Conservation (phyloP, 306 rosid species). For the Acmispon strigosus region DNA sequence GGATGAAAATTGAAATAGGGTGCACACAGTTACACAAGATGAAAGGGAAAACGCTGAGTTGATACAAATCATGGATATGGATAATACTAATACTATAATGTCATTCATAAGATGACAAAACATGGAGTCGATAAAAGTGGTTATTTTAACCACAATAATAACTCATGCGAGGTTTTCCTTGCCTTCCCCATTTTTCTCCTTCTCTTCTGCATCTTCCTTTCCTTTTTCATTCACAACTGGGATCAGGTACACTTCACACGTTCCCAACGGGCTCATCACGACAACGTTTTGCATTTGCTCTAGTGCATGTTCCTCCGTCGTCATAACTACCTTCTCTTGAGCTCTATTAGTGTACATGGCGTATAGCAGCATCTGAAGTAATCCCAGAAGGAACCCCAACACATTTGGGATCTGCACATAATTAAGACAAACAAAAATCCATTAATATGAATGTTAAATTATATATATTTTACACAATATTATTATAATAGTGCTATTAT, state of each 20-base stretch:
- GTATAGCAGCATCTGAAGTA: conserved; percentile 65
- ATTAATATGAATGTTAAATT: background rate
- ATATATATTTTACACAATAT: background rate
- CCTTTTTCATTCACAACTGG: background rate
- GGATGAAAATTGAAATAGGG: no score
- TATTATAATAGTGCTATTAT: background rate
- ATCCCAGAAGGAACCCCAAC: conserved; percentile 56
- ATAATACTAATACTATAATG: no score
- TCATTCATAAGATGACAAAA: no score
- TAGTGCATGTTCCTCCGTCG: background rate
- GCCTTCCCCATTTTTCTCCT: background rate
- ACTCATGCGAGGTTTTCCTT: background rate
- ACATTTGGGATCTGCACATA: conserved; percentile 58
- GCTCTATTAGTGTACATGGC: conserved; percentile 22
- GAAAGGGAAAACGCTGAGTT: no score
- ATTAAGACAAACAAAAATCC: background rate
- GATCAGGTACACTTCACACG: background rate
- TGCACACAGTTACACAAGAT: no score
- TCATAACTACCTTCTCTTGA: background rate
- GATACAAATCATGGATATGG: no score
- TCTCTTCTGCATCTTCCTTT: background rate
- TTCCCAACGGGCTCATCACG: background rate
- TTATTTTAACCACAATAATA: no score
- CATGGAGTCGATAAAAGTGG: no score
- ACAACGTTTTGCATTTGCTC: conserved; percentile 11